These are phyloP conservation scores for Neofusicoccum cordaticola DNA, from an alignment of 2,329 filamentous ascomycete genomes.

Conservation along the genomic window DNA sequence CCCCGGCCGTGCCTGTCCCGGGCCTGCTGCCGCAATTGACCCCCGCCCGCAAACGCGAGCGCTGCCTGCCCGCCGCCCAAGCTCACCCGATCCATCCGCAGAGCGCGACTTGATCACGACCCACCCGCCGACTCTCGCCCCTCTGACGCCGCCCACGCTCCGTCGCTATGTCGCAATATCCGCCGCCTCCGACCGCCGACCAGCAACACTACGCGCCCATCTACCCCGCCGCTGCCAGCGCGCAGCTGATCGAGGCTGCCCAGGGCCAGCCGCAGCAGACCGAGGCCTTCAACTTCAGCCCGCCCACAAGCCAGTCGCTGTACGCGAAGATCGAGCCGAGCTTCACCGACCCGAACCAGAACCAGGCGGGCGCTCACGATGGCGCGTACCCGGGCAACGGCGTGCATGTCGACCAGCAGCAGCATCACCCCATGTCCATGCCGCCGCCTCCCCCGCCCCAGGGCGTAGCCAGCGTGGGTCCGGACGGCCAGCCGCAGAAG, in stretches of 20 bases:
- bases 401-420: slow-evolving; percentile 6
- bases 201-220: slow-evolving; percentile 35
- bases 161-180: slow-evolving; percentile 24
- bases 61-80: slow-evolving; percentile 1
- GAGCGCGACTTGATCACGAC: not conserved
- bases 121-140: not conserved
- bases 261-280: slow-evolving; percentile 19
- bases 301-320: slow-evolving; percentile 16
- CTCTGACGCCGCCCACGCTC: not conserved
- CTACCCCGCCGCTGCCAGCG: slow-evolving; percentile 27
- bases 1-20: not conserved
- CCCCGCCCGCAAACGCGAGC: not conserved
- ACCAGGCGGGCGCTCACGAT: slow-evolving; percentile 1
- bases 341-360: slow-evolving; percentile 18
- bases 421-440: slow-evolving; percentile 16
- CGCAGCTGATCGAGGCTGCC: slow-evolving; percentile 21
- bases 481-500: slow-evolving; percentile 27
- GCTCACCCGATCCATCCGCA: slow-evolving; percentile 13
- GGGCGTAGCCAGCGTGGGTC: slow-evolving; percentile 6
- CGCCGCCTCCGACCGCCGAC: slow-evolving; percentile 25
- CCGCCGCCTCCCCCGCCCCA: slow-evolving; percentile 14
- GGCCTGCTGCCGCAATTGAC: slow-evolving; percentile 1
- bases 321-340: slow-evolving; percentile 21
- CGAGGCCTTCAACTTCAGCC: slow-evolving; percentile 14
- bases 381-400: slow-evolving; percentile 15